Base-by-base conservation (phyloP, 2,329 filamentous ascomycete species). In the Cytospora schulzeri region DNA sequence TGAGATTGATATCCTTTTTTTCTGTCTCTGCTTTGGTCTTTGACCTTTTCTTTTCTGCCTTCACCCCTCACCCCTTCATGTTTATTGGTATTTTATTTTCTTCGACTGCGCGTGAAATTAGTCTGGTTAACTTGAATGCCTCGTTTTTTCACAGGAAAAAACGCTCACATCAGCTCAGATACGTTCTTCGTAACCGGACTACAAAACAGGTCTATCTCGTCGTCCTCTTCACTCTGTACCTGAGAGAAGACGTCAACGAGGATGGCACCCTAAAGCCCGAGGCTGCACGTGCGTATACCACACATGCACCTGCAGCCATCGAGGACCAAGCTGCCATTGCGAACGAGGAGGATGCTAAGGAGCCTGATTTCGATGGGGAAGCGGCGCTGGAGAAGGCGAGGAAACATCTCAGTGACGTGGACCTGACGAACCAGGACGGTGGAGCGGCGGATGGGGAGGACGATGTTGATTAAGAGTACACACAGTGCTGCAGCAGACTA, bases 151-250 rank as follows among this genome's bases (percentile, higher is more conserved):
- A 60, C 70, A 64, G 72, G 69, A 60, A 73, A 69, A 84, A 86
- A 74, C 91, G 91, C 82, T 90, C 91, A 81, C 91, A 96, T 79
- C 84, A 88, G 70, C 85, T 96, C 79, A 93, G 93, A 84, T 97
- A 98, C 78, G 92, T 96, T 65, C 84, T 98, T 73, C 94, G 93
- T 74, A 91, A 97, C 76, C 87, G 86, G 66, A 77, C 81, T 26
- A 94, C 91, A 0, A 85, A 85, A 56, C 85, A 91, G 38, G 84
- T 91, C 19, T 91, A 97, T 70, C 86, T 97, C 33, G 91, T 94
- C 54, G 81, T 98, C 19, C 77, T 92, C 6, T 94, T 98, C 74
- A 90, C 88, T 22, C 80, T 97, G 4, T 83, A 95, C 66, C 84
- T 89, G 11, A 88, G 86, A 62, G 88, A 91, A 55, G 82, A 90